Percentiles rank a stretch among this genome's conserved stretches.
Conservation (phyloP, 2,329 filamentous ascomycete species). For the Sphaceloma murrayae region DNA sequence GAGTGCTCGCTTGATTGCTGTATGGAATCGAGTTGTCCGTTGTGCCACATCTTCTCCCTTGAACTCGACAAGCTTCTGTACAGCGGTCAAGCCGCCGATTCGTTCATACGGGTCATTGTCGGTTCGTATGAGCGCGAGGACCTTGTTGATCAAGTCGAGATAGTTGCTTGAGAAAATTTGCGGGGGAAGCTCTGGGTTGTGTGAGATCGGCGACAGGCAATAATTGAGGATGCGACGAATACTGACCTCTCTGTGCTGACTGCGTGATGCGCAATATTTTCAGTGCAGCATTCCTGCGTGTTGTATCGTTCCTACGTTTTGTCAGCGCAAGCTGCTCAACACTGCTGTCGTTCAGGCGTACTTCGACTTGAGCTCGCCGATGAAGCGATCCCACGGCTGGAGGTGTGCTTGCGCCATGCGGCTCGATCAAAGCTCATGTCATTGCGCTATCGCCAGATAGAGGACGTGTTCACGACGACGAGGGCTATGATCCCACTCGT, state of each 20-base stretch:
- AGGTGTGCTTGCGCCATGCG: slow-evolving; percentile 14
- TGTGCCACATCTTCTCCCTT: slow-evolving; percentile 87
- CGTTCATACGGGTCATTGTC: slow-evolving; percentile 80
- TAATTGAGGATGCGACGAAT: background rate
- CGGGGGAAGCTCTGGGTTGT: slow-evolving; percentile 57
- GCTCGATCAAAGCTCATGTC: slow-evolving; percentile 2
- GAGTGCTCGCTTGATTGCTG: slow-evolving; percentile 77
- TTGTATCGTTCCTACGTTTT: background rate
- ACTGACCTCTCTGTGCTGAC: slow-evolving; percentile 12
- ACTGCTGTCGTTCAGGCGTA: background rate
- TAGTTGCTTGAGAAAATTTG: slow-evolving; percentile 70
- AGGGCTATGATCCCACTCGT: too few relatives aligned
- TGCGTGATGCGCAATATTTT: slow-evolving; percentile 10
- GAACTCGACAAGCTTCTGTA: slow-evolving; percentile 91
- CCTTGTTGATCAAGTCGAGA: slow-evolving; percentile 52
- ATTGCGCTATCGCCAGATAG: too few relatives aligned
- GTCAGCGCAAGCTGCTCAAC: background rate
- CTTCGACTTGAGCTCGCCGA: slow-evolving; percentile 15
- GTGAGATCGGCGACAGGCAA: background rate
- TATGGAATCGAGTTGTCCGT: slow-evolving; percentile 90
- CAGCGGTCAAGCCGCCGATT: slow-evolving; percentile 81
- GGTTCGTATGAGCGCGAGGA: slow-evolving; percentile 68
- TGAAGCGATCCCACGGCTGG: slow-evolving; percentile 15
- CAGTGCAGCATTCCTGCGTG: slow-evolving; percentile 14
- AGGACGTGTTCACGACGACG: too few relatives aligned